Evolutionary conservation across 768 basidiomycete genomes (phyloP).

Genomic region (Baorangia bicolor): DNA sequence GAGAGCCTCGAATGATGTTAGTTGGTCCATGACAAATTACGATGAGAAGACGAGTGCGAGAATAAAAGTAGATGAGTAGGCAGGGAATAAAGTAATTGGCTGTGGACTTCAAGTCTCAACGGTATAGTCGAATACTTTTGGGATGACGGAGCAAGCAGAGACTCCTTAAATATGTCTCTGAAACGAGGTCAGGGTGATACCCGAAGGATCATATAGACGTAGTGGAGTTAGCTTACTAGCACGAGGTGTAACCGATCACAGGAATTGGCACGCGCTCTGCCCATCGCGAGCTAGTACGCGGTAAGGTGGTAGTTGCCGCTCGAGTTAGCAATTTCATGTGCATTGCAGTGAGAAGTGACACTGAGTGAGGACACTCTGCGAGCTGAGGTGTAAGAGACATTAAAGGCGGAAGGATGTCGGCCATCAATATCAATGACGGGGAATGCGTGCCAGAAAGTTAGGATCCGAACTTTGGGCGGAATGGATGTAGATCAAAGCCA

Average conservation of each 20-base stretch:
- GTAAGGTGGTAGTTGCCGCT: slow-evolving; percentile 1
- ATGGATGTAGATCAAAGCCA: slow-evolving; percentile 16
- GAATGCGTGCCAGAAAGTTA: slow-evolving; percentile 12
- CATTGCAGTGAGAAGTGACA: slow-evolving; percentile 7
- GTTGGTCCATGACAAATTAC: slow-evolving; percentile 54
- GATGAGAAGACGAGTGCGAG: slow-evolving; percentile 14
- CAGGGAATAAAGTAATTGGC: slow-evolving; percentile 19
- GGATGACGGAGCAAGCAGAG: slow-evolving; percentile 19
- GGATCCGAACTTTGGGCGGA: slow-evolving; percentile 11
- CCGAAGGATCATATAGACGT: slow-evolving; percentile 22
- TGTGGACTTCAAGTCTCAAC: slow-evolving; percentile 17
- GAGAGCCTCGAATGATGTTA: slow-evolving; percentile 65
- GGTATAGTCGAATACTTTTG: slow-evolving; percentile 24
- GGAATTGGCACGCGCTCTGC: slow-evolving; percentile 13
- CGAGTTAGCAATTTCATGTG: slow-evolving; percentile 17
- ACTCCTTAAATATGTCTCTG: slow-evolving; percentile 29
- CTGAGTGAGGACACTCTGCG: neutral
- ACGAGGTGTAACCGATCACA: slow-evolving; percentile 36
- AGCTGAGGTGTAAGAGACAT: slow-evolving; percentile 3
- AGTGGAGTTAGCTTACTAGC: slow-evolving; percentile 30
- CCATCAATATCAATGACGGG: slow-evolving; percentile 11
- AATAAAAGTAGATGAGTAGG: slow-evolving; percentile 16
- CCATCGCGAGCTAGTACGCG: slow-evolving; percentile 6
- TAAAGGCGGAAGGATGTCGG: slow-evolving; percentile 3
- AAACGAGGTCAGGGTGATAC: slow-evolving; percentile 43